Conservation (phyloP, 352 stramenopile genomes). For the Phytophthora kernoviae region DNA sequence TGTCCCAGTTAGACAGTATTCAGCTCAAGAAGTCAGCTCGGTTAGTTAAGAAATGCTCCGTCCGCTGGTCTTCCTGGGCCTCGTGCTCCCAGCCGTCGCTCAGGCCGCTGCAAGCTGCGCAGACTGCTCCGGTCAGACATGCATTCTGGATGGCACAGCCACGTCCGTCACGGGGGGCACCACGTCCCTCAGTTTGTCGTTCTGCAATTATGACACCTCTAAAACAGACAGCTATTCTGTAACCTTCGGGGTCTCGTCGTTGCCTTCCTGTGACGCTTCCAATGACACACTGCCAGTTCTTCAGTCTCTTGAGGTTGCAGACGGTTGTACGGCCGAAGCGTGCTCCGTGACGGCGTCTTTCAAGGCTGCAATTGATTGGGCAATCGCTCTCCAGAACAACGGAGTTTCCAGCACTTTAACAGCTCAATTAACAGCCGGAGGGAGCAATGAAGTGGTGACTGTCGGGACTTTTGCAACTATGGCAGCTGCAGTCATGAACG, state of each 20-base stretch:
- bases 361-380: constrained; percentile 65
- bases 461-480: constrained; percentile 49
- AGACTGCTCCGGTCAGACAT: constrained; percentile 59
- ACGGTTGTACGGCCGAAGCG: constrained; percentile 41
- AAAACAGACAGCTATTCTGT: constrained; percentile 39
- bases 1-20: background rate
- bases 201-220: constrained; percentile 72
- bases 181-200: constrained; percentile 48
- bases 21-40: background rate
- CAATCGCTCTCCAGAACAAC: constrained; percentile 52
- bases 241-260: constrained; percentile 48
- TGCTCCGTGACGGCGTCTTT: constrained; percentile 65
- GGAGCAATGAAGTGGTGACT: constrained; percentile 46
- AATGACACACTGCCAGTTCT: constrained; percentile 46
- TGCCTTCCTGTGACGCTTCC: constrained; percentile 51
- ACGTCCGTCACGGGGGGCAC: constrained; percentile 42
- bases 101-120: constrained; percentile 49
- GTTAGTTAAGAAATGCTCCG: constrained; percentile 2
- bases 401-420: constrained; percentile 49
- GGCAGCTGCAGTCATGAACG: constrained; percentile 36
- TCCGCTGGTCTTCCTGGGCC: constrained; percentile 3
- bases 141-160: constrained; percentile 56
- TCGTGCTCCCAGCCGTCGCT: background rate
- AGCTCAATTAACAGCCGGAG: constrained; percentile 48
- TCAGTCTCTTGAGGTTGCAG: constrained; percentile 37